Percentiles rank a stretch among this genome's conserved stretches.
Evolutionary conservation across 192 early-diverging fungal species (phyloP).

Genomic region (Piromyces sp.): DNA sequence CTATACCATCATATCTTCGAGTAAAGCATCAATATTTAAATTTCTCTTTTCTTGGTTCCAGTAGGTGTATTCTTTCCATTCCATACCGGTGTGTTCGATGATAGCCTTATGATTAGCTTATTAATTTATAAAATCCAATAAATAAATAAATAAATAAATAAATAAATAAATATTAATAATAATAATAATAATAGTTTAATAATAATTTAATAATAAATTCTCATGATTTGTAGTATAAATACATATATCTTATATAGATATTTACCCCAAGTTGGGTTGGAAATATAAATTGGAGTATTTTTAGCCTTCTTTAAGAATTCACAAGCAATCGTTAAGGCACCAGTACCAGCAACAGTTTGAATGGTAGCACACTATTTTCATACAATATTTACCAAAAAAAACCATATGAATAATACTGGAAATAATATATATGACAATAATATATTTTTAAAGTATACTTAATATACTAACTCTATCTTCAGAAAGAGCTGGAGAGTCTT

Average conservation of each 20-base stretch:
- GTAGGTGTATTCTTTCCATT: slow-evolving; percentile 79
- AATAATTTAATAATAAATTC: no score
- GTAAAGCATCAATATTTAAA: slow-evolving; percentile 79
- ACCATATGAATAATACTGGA: no score
- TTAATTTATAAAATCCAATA: slow-evolving; percentile 11
- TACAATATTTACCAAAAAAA: no score
- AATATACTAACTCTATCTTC: slow-evolving; percentile 44
- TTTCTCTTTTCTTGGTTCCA: slow-evolving; percentile 85
- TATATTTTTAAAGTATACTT: no score
- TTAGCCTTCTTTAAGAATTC: slow-evolving; percentile 10
- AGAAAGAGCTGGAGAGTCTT: slow-evolving; percentile 44
- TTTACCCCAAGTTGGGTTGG: neutral
- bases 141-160: neutral
- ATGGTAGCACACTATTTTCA: slow-evolving; percentile 46
- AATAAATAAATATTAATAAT: neutral
- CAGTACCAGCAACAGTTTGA: slow-evolving; percentile 96
- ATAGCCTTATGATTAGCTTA: slow-evolving; percentile 97
- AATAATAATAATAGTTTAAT: no score
- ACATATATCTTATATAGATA: no score
- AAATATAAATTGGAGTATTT: neutral
- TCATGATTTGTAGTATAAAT: no score
- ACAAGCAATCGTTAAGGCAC: slow-evolving; percentile 84
- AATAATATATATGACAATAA: no score
- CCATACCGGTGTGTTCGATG: slow-evolving; percentile 74
- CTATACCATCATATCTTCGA: slow-evolving; percentile 61